Evolutionary conservation across 2,329 filamentous ascomycete genomes (phyloP), one percentile per base, ranked within the genome.

Genomic region (Ophiosphaerella korrae): DNA sequence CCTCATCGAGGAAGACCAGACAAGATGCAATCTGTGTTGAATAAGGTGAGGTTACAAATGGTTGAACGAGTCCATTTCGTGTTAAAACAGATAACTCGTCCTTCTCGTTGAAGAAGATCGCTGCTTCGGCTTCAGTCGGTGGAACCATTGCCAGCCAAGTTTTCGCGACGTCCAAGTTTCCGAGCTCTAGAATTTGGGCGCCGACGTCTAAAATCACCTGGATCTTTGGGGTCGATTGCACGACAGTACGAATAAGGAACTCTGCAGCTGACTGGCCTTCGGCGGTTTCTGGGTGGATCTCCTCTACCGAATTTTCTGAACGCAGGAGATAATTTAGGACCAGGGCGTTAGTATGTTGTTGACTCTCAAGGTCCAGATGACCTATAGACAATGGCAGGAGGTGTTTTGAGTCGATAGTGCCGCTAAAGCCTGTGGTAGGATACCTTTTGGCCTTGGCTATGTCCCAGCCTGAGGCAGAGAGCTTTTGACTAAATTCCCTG

Each of bases 131-230:
- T 81, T 54, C 38, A 31, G 34, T 23, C 7, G 2, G 77, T 29
- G 26, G 26, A 29, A 29, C 26, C 2, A 78, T 63, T 0, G 62
- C 53, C 0, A 87, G 57, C 84, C 84, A 86, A 2, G 68, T 67
- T 7, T 71, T 62, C 0, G 77, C 83, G 0, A 87, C 69, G 16
- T 38, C 36, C 21, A 16, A 18, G 14, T 38, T 38, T 12, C 9
- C 21, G 9, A 38, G 21, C 14, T 38, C 36, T 16, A 92, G 66
- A 6, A 92, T 82, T 42, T 87, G 84, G 0, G 88, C 88, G 0
- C 88, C 88, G 0, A 88, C 87, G 54, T 92, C 88, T 0, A 92
- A 75, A 1, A 92, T 80, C 0, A 91, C 86, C 0, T 80, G 77
- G 0, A 82, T 74, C 0, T 71, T 63, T 0, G 74, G 71, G 0